phyloP scores from a whole-genome alignment of 2,329 filamentous ascomycete genomes.

The Ophiostoma australiae region DNA sequence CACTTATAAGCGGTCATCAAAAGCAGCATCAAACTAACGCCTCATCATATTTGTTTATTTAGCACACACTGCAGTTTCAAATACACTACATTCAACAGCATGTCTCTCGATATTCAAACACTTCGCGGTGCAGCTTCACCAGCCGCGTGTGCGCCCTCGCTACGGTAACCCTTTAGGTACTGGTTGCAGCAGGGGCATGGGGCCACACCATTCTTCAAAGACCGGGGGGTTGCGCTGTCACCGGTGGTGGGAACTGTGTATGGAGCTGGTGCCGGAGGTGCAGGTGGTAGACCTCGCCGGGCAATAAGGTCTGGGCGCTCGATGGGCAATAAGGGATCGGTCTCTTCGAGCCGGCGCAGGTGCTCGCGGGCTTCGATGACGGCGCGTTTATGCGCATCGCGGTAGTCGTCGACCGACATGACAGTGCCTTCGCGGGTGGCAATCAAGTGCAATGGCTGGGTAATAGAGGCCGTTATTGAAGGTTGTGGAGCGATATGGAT shows the following conservation, averaged over 20 bases:
- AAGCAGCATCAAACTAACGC: background rate
- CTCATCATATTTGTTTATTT: background rate
- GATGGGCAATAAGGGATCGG: background rate
- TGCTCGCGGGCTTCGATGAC: constrained; percentile 11
- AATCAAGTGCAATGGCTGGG: background rate
- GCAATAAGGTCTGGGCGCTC: background rate
- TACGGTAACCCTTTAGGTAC: background rate
- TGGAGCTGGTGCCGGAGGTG: background rate
- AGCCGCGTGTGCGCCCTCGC: background rate
- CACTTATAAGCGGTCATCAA: background rate
- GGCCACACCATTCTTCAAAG: background rate
- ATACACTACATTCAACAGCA: background rate
- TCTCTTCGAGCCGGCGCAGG: constrained; percentile 4
- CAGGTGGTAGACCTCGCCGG: background rate
- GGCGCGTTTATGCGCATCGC: background rate
- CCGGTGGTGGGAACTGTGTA: background rate
- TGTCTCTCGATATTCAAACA: background rate
- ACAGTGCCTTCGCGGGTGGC: constrained; percentile 2
- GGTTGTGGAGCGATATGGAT: background rate
- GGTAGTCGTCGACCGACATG: constrained; percentile 9
- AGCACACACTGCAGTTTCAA: background rate
- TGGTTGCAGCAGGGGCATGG: constrained; percentile 12
- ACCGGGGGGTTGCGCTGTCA: background rate
- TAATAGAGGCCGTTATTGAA: background rate
- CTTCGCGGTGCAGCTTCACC: background rate